Evolutionary conservation across 139 green algal species (phyloP).

Genomic region (Tetradesmus obliquus): DNA sequence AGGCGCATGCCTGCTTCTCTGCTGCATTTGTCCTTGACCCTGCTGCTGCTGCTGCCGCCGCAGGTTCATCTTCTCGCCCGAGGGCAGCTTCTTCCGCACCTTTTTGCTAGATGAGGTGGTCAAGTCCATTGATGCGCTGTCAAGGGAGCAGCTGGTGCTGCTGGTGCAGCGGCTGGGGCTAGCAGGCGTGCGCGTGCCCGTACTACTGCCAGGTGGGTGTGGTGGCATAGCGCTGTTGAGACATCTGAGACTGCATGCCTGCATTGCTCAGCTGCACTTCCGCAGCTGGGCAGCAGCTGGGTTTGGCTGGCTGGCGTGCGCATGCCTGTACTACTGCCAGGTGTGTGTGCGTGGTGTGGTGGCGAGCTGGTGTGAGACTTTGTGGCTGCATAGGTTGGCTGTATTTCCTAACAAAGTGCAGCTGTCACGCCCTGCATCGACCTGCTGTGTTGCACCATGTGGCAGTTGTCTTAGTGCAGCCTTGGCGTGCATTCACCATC

Average conservation of each 20-base stretch:
- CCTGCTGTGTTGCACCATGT: too few species aligned
- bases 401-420: neutral
- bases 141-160: slow-evolving; percentile 77
- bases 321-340: slow-evolving; percentile 48
- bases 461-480: too few species aligned
- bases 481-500: too few species aligned
- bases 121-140: slow-evolving; percentile 94
- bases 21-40: neutral
- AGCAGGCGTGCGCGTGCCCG: slow-evolving; percentile 46
- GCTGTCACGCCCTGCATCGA: too few species aligned
- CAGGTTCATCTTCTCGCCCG: slow-evolving; percentile 50
- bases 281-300: too few species aligned
- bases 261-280: neutral
- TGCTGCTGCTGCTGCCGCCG: neutral
- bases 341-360: slow-evolving; percentile 31
- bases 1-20: too few species aligned
- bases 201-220: slow-evolving; percentile 62
- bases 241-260: neutral
- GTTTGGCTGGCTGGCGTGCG: too few species aligned
- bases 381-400: neutral
- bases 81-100: slow-evolving; percentile 93
- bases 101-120: slow-evolving; percentile 98
- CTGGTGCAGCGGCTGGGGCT: slow-evolving; percentile 62
- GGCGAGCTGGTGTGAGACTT: neutral
- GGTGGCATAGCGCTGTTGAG: too few species aligned